Evolutionary conservation across 129 eudicot species (phyloP).

Genomic region (Silybum marianum): DNA sequence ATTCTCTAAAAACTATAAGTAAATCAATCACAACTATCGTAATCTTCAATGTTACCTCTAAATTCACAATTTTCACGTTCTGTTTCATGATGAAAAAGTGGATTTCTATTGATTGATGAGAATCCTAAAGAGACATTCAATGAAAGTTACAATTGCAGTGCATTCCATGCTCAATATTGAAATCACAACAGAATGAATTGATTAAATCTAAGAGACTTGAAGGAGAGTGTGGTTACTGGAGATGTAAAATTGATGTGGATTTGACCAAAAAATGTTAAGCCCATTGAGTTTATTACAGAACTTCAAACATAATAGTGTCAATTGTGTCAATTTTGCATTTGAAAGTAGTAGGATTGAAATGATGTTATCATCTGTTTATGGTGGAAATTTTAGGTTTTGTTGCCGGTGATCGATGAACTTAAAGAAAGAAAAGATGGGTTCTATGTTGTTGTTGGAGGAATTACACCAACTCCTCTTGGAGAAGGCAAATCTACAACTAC

Average conservation of each 20-base stretch:
- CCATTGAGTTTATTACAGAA: neutral
- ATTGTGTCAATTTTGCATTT: neutral
- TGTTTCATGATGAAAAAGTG: neutral
- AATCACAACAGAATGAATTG: neutral
- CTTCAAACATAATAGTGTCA: neutral
- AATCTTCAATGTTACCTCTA: neutral
- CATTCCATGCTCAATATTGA: neutral
- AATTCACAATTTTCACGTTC: neutral
- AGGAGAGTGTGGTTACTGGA: neutral
- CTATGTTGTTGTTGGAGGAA: conserved; percentile 97
- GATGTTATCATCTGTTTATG: neutral
- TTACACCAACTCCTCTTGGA: conserved; percentile 97
- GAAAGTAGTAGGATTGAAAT: neutral
- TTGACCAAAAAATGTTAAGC: neutral
- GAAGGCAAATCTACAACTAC: conserved; percentile 98
- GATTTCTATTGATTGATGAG: neutral
- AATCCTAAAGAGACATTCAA: neutral
- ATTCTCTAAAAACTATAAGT: no score
- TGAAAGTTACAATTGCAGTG: neutral
- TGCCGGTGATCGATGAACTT: conserved; percentile 82
- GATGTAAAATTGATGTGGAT: neutral
- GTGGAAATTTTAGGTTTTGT: conserved; percentile 54
- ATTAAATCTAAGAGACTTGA: neutral
- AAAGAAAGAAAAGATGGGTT: conserved; percentile 69
- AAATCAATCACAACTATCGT: no score